Percentiles rank a stretch among this genome's conserved stretches.
Evolutionary conservation across 345 rosid species (phyloP).

Genomic region (Brassica juncea): DNA sequence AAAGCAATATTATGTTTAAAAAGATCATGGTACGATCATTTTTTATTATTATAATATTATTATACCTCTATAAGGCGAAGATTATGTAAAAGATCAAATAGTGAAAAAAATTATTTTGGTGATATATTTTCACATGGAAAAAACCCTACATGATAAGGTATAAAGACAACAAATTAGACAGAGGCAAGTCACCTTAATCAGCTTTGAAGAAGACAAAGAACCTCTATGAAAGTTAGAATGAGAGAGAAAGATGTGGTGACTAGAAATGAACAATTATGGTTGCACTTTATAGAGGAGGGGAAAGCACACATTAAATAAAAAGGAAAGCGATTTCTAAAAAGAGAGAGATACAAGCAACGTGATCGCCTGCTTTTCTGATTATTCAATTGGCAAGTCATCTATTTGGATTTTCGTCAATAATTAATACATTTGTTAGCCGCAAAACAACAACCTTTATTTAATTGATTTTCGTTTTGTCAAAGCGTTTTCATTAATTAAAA

Average conservation of each 20-base stretch:
- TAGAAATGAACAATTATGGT: slow-evolving; percentile 22
- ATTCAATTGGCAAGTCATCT: not conserved
- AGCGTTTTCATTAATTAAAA: not conserved
- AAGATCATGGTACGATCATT: not conserved
- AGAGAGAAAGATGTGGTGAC: slow-evolving; percentile 5
- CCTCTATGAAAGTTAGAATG: not conserved
- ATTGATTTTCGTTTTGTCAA: not conserved
- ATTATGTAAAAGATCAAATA: not conserved
- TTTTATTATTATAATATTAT: not conserved
- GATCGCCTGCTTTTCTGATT: slow-evolving; percentile 3
- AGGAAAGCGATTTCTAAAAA: not conserved
- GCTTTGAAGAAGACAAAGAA: slow-evolving; percentile 11
- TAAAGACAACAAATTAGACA: not conserved
- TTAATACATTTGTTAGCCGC: not conserved
- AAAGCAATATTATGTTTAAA: not conserved
- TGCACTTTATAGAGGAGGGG: slow-evolving; percentile 22
- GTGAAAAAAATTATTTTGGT: not conserved
- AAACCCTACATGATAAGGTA: not conserved
- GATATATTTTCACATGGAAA: not conserved
- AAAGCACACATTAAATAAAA: not conserved
- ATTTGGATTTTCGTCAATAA: not conserved
- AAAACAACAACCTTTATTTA: not conserved
- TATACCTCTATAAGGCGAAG: not conserved
- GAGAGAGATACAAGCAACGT: not conserved
- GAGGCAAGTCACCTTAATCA: slow-evolving; percentile 24